phyloP scores from a whole-genome alignment of 257 asterid genomes.

The Ligustrum vulgare region DNA sequence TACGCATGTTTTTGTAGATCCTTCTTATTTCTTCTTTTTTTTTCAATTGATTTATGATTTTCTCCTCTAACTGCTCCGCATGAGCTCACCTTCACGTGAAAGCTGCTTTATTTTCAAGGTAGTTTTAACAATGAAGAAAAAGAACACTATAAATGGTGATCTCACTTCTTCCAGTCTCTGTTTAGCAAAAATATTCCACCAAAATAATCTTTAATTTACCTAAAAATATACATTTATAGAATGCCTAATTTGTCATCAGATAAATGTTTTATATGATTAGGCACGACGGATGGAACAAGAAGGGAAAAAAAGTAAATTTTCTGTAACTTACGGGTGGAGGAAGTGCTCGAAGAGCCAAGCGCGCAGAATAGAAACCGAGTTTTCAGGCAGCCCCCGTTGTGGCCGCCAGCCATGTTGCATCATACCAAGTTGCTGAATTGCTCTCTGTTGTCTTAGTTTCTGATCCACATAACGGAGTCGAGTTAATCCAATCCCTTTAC shows the following conservation, averaged over 20 bases:
- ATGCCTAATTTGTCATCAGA: neutral
- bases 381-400: conserved; percentile 86
- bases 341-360: conserved; percentile 99
- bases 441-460: conserved; percentile 80
- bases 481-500: conserved; percentile 64
- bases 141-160: neutral
- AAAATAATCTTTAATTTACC: neutral
- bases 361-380: conserved; percentile 68
- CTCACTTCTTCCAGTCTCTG: neutral
- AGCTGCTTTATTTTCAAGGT: neutral
- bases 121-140: neutral
- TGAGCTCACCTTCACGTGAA: no score
- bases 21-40: no score
- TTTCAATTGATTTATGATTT: no score
- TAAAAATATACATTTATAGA: neutral
- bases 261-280: neutral
- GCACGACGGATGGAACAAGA: neutral
- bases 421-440: conserved; percentile 84
- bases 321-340: conserved; percentile 72
- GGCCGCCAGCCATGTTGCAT: conserved; percentile 96
- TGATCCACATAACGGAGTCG: conserved; percentile 78
- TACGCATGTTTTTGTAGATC: no score
- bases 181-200: neutral
- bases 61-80: no score
- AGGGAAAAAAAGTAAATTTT: no score